Percentiles rank a stretch among this genome's conserved stretches.
Evolutionary conservation across 495 filamentous ascomycete species (phyloP).

Genomic region (Thermothielavioides terrestris): DNA sequence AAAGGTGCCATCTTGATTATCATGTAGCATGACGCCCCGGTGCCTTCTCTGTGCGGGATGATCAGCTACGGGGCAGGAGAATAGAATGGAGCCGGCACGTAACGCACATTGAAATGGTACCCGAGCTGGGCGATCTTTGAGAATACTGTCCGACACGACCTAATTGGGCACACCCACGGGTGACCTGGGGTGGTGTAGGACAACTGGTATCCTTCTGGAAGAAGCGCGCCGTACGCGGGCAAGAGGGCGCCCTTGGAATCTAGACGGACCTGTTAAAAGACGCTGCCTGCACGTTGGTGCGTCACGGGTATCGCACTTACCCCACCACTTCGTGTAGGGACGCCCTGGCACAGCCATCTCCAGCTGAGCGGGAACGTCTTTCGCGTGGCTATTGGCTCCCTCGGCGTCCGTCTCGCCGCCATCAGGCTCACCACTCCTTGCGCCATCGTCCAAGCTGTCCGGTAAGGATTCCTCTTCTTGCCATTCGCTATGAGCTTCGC

Average conservation of each 20-base stretch:
- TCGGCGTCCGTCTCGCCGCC: no score
- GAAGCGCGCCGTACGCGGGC: conserved; percentile 5
- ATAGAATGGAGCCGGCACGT: not conserved
- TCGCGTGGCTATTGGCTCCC: not conserved
- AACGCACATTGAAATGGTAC: conserved; percentile 17
- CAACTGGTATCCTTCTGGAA: conserved; percentile 19
- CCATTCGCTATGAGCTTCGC: no score
- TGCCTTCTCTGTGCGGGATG: conserved; percentile 15
- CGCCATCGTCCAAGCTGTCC: no score
- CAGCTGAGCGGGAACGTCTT: not conserved
- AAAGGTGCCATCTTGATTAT: conserved; percentile 32
- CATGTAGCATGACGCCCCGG: conserved; percentile 20
- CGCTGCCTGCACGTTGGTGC: no score
- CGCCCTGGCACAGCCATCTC: conserved; percentile 15
- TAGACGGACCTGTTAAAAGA: not conserved
- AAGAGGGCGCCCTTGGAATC: not conserved
- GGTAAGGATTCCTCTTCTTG: no score
- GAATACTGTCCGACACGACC: conserved; percentile 10
- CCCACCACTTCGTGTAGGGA: conserved; percentile 17
- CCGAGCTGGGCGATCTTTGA: conserved; percentile 5
- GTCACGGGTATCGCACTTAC: no score
- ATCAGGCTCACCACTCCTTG: no score
- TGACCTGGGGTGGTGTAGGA: not conserved
- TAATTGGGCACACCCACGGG: conserved; percentile 20
- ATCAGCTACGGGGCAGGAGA: not conserved